Conservation (phyloP, 768 basidiomycete genomes). For the Lentinula edodes region DNA sequence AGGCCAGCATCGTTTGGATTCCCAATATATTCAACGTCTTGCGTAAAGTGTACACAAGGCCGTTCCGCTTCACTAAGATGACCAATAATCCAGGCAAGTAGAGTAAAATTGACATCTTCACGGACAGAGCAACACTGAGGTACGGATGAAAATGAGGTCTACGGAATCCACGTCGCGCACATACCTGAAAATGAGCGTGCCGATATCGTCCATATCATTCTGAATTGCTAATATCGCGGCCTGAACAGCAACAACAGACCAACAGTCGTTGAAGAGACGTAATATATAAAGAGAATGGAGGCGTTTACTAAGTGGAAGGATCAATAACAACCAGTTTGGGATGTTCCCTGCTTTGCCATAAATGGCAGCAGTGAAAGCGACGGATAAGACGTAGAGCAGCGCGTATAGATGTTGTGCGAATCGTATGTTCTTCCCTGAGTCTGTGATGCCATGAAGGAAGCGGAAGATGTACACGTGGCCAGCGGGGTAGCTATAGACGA, state of each 20-base stretch:
- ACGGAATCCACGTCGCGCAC: slow-evolving; percentile 13
- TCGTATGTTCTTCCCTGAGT: slow-evolving; percentile 51
- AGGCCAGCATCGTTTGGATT: slow-evolving; percentile 58
- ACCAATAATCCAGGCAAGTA: slow-evolving; percentile 88
- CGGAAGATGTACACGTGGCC: slow-evolving; percentile 86
- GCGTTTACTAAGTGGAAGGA: slow-evolving; percentile 85
- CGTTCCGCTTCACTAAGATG: slow-evolving; percentile 70
- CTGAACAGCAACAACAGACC: slow-evolving; percentile 66
- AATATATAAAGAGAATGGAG: slow-evolving; percentile 91
- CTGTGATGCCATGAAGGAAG: slow-evolving; percentile 58
- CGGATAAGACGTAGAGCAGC: slow-evolving; percentile 61
- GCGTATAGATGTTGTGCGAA: slow-evolving; percentile 79
- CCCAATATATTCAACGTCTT: slow-evolving; percentile 43
- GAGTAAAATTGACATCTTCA: slow-evolving; percentile 93
- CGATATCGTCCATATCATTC: slow-evolving; percentile 51
- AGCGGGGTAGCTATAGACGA: slow-evolving; percentile 75
- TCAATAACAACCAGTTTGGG: slow-evolving; percentile 67
- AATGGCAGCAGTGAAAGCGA: slow-evolving; percentile 60
- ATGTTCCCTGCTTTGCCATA: slow-evolving; percentile 56
- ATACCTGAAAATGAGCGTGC: slow-evolving; percentile 70
- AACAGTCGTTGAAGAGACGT: slow-evolving; percentile 93
- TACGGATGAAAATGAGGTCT: neutral
- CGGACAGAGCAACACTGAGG: slow-evolving; percentile 72
- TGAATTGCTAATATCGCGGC: slow-evolving; percentile 65
- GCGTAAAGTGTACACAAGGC: slow-evolving; percentile 45